A percentile compares a stretch with the other conserved stretches of the same genome.
phyloP scores from a whole-genome alignment of 2,329 filamentous ascomycete species.

The Monosporascus sp. region DNA sequence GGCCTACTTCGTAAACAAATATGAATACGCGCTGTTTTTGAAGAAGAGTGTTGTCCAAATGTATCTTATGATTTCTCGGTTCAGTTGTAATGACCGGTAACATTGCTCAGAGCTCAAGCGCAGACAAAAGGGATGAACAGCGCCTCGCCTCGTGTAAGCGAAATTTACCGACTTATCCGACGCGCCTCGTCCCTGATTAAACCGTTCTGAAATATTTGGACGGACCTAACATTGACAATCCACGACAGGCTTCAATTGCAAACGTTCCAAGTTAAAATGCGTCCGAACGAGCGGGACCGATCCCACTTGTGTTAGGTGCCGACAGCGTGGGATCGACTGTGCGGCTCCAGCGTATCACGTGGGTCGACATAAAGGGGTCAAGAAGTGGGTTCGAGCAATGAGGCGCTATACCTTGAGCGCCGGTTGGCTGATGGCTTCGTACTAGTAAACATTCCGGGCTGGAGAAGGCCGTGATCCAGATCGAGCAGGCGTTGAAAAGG shows the following conservation, averaged over 20 bases:
- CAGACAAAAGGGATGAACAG: constrained; percentile 22
- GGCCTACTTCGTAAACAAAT: too few species aligned
- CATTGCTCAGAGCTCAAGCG: constrained; percentile 16
- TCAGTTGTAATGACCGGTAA: constrained; percentile 18
- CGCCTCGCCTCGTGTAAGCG: constrained; percentile 22
- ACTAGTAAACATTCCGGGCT: constrained; percentile 66
- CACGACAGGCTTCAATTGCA: constrained; percentile 25
- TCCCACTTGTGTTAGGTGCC: constrained; percentile 25
- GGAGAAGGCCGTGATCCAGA: constrained; percentile 69
- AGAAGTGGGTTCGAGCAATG: constrained; percentile 51
- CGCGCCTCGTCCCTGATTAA: too few species aligned
- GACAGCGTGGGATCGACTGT: constrained; percentile 45
- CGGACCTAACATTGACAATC: constrained; percentile 1
- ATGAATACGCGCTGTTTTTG: neutral
- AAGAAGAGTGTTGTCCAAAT: neutral
- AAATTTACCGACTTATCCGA: too few species aligned
- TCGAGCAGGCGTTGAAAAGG: constrained; percentile 63
- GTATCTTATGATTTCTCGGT: constrained; percentile 10
- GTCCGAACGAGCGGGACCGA: constrained; percentile 22
- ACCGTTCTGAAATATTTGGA: too few species aligned
- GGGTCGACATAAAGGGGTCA: constrained; percentile 70
- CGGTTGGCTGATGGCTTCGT: constrained; percentile 5
- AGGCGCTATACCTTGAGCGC: too few species aligned
- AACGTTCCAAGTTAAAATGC: constrained; percentile 30
- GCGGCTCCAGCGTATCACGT: constrained; percentile 69